Base-by-base conservation (phyloP, 2,329 filamentous ascomycete species). In the Pyricularia pennisetigena region DNA sequence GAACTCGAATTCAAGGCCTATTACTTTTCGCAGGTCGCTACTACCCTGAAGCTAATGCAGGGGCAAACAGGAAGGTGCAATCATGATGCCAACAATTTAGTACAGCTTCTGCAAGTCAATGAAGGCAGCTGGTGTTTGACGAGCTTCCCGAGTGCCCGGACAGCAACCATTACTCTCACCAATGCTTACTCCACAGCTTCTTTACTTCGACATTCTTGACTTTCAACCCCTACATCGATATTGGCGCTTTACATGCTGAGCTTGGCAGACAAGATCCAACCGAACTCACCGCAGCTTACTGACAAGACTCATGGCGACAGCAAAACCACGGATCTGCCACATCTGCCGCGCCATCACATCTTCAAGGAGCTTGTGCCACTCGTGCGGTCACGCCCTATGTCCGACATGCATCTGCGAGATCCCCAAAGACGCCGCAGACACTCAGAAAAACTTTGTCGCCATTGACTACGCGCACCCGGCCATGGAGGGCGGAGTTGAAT, bases 381-480 rank as follows among this genome's bases (percentile, higher is more conserved):
- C 78, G 61, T 87, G 85, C 71, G 82, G 82, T 0, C 85, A 87
- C 72, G 78, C 77, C 10, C 79, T 84, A 20, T 87, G 84, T 71
- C 70, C 75, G 35, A 81, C 81, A 68, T 86, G 84, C 70, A 76
- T 74, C 9, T 78, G 76, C 62, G 77, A 81, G 66, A 68, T 78
- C 10, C 72, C 74, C 3, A 68, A 73, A 28, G 71, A 70, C 16
- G 70, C 69, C 10, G 70, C 72, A 20, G 71, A 72, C 9, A 69
- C 69, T 3, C 72, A 74, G 68, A 65, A 69, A 8, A 62, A 66
- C 29, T 72, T 74, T 66, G 71, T 72, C 35, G 54, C 68, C 8
- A 68, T 68, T 1, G 5, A 32, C 29, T 24, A 32, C 12, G 14
- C 66, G 9, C 54, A 63, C 28, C 3, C 20, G 9, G 54, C 57